Evolutionary conservation across 371 early-diverging fungal species (phyloP).

Genomic region (Mucor indicus): DNA sequence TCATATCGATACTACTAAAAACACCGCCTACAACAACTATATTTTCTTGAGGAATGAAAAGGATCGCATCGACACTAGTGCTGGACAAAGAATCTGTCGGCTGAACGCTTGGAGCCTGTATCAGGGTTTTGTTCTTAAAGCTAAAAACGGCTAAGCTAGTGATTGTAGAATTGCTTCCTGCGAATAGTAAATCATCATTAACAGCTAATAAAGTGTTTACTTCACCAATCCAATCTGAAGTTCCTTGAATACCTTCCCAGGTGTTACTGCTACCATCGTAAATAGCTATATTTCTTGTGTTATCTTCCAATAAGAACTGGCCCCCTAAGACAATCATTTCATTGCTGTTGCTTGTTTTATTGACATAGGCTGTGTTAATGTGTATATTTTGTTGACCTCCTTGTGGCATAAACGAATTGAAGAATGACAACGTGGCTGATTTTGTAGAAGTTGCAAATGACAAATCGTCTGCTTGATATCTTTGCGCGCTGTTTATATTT

Average conservation of each 20-base stretch:
- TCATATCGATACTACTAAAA: slow-evolving; percentile 46
- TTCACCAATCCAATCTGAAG: slow-evolving; percentile 32
- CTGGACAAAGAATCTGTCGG: slow-evolving; percentile 25
- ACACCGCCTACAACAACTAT: slow-evolving; percentile 51
- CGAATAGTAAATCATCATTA: slow-evolving; percentile 39
- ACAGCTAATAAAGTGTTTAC: slow-evolving; percentile 32
- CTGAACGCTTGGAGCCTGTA: slow-evolving; percentile 21
- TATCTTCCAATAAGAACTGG: slow-evolving; percentile 20
- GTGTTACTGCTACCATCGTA: slow-evolving; percentile 29
- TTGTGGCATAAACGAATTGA: background rate
- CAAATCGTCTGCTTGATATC: slow-evolving; percentile 30
- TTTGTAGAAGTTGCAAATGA: slow-evolving; percentile 9
- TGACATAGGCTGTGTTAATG: background rate
- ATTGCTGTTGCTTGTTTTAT: slow-evolving; percentile 9
- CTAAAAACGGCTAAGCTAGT: slow-evolving; percentile 34
- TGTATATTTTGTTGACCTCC: background rate
- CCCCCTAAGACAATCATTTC: slow-evolving; percentile 39
- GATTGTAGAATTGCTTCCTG: slow-evolving; percentile 39
- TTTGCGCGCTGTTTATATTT: slow-evolving; percentile 32
- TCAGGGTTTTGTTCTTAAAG: slow-evolving; percentile 10
- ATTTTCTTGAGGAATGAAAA: slow-evolving; percentile 19
- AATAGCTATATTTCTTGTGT: slow-evolving; percentile 43
- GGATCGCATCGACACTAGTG: slow-evolving; percentile 45
- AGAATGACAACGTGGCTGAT: background rate
- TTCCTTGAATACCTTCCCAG: slow-evolving; percentile 39